These are phyloP conservation scores for Wickerhamiella slavikovae DNA, from an alignment of 805 yeast genomes.

Conservation along the genomic window DNA sequence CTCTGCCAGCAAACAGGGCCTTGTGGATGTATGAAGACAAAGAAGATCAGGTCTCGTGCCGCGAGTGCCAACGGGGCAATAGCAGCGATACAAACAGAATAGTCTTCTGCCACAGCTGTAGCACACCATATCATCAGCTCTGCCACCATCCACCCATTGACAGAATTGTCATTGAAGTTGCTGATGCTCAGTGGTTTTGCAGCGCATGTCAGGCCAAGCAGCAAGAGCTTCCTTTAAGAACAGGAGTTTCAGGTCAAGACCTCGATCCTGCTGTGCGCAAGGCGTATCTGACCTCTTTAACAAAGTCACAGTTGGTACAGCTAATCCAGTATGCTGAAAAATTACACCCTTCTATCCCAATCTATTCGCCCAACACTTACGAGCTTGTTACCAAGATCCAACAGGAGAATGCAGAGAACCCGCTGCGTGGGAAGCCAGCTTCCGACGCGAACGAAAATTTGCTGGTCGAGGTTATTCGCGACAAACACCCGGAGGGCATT, in stretches of 20 bases:
- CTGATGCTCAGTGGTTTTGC: conserved; percentile 23
- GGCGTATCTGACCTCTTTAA: conserved; percentile 19
- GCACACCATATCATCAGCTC: conserved; percentile 21
- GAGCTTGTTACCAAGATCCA: conserved; percentile 17
- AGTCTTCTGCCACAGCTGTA: conserved; percentile 23
- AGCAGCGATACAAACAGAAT: conserved; percentile 18
- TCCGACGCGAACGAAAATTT: conserved; percentile 14
- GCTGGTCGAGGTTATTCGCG: conserved; percentile 16
- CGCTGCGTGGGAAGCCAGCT: conserved; percentile 6
- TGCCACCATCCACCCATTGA: conserved; percentile 23
- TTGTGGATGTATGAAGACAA: too few species aligned
- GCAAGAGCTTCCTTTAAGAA: conserved; percentile 18
- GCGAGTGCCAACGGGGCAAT: conserved; percentile 20
- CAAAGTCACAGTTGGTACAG: conserved; percentile 22
- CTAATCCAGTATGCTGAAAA: conserved; percentile 20
- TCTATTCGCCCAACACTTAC: conserved; percentile 20
- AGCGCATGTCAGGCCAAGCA: conserved; percentile 19
- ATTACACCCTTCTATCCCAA: conserved; percentile 18
- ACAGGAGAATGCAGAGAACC: conserved; percentile 13
- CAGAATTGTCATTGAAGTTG: conserved; percentile 20
- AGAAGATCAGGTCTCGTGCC: too few species aligned
- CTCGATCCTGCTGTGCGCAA: conserved; percentile 18
- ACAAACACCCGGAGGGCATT: conserved; percentile 12
- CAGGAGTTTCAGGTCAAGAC: conserved; percentile 19
- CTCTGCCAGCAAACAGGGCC: too few species aligned